These are phyloP conservation scores for Limtongozyma cylindracea DNA, from an alignment of 805 yeast species.

Conservation along the genomic window DNA sequence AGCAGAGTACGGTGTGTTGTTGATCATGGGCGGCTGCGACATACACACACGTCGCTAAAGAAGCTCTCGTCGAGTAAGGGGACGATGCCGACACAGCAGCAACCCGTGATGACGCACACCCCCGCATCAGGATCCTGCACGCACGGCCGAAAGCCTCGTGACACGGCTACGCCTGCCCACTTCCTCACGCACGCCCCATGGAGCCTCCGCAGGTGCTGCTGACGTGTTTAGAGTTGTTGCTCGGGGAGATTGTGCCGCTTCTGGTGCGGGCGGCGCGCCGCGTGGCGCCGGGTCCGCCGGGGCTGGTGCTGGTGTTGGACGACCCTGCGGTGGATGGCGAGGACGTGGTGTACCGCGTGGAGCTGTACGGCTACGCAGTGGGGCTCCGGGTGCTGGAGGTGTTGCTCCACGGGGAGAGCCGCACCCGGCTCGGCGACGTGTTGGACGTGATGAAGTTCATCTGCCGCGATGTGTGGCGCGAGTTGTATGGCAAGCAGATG, in stretches of 20 bases:
- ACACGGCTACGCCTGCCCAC: too few species aligned
- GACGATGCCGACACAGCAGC: too few species aligned
- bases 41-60: too few species aligned
- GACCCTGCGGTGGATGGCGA: constrained; percentile 10
- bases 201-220: constrained; percentile 6
- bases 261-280: constrained; percentile 1
- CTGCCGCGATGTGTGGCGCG: constrained; percentile 80
- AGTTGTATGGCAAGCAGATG: constrained; percentile 62
- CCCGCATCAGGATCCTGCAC: too few species aligned
- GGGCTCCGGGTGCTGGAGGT: constrained; percentile 32
- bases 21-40: too few species aligned
- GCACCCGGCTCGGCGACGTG: constrained; percentile 26
- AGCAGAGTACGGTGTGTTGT: too few species aligned
- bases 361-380: constrained; percentile 42
- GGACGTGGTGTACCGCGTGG: constrained; percentile 33
- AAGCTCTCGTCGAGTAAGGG: too few species aligned
- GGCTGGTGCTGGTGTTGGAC: constrained; percentile 2
- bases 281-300: constrained; percentile 1
- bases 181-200: too few species aligned
- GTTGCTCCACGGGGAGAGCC: constrained; percentile 12
- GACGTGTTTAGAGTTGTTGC: constrained; percentile 3
- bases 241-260: constrained; percentile 1
- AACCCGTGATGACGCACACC: too few species aligned
- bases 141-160: too few species aligned
- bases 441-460: constrained; percentile 77